Conservation (phyloP, 177 flowering plant species). For the Tripterygium wilfordii region DNA sequence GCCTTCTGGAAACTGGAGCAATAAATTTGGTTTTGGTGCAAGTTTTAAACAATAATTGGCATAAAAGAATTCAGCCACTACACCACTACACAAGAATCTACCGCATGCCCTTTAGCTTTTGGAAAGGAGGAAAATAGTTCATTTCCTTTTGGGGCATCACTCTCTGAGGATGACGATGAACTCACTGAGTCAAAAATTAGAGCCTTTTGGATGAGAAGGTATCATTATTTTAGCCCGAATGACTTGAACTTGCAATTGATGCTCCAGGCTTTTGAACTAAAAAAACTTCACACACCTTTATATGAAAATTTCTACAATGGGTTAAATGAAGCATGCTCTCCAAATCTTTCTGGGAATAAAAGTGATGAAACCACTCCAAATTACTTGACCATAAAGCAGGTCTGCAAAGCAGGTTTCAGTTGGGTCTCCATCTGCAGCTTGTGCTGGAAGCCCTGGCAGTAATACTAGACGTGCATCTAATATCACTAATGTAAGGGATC, state of each 20-base stretch:
- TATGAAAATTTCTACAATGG: slow-evolving; percentile 88
- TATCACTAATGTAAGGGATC: slow-evolving; percentile 29
- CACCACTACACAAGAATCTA: slow-evolving; percentile 21
- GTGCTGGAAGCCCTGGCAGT: slow-evolving; percentile 53
- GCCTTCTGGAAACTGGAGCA: slow-evolving; percentile 18
- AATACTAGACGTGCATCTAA: slow-evolving; percentile 39
- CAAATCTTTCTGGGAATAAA: slow-evolving; percentile 22
- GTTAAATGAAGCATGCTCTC: slow-evolving; percentile 43
- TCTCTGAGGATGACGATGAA: slow-evolving; percentile 86
- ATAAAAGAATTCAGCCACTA: slow-evolving; percentile 17
- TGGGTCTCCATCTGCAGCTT: slow-evolving; percentile 33
- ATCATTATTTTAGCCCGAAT: neutral
- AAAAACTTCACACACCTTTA: slow-evolving; percentile 85
- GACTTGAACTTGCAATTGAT: too few species aligned
- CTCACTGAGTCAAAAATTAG: slow-evolving; percentile 85
- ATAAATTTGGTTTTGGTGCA: slow-evolving; percentile 20
- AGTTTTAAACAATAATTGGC: slow-evolving; percentile 20
- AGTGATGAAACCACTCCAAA: slow-evolving; percentile 37
- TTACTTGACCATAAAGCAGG: slow-evolving; percentile 69
- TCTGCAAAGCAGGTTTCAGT: slow-evolving; percentile 50
- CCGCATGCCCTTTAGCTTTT: too few species aligned
- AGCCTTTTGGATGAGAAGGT: slow-evolving; percentile 91
- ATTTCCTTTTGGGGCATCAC: slow-evolving; percentile 45
- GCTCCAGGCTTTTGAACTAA: slow-evolving; percentile 82
- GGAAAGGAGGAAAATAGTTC: slow-evolving; percentile 30